A percentile compares a stretch with the other conserved stretches of the same genome.
Conservation (phyloP, 768 basidiomycete genomes). For the Pholiota conissans region DNA sequence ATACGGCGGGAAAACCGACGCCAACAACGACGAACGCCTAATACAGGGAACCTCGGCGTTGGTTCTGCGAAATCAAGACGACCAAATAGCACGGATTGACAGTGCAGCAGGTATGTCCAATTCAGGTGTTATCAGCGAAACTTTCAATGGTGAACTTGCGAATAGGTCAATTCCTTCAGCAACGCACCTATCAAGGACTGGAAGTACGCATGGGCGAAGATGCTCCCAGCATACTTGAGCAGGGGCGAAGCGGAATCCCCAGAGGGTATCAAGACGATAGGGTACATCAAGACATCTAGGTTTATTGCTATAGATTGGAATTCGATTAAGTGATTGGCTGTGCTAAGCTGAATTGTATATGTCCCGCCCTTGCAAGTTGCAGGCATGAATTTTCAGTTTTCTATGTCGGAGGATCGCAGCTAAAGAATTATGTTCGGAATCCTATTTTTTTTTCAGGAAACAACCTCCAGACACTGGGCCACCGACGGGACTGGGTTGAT, state of each 20-base stretch:
- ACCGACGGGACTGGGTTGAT: too few species aligned
- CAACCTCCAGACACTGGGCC: too few species aligned
- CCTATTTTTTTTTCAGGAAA: too few species aligned
- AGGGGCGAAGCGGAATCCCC: constrained; percentile 89
- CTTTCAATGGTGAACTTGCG: too few species aligned
- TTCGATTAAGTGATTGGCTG: too few species aligned
- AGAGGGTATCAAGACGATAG: constrained; percentile 75
- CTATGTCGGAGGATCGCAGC: too few species aligned
- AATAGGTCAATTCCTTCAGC: constrained; percentile 69
- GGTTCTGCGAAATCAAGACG: constrained; percentile 64
- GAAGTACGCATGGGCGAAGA: constrained; percentile 79
- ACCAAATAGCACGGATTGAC: constrained; percentile 55
- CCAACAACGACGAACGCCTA: constrained; percentile 6
- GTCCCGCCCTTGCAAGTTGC: too few species aligned
- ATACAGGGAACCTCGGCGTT: constrained; percentile 37
- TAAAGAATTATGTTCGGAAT: too few species aligned
- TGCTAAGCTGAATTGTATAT: too few species aligned
- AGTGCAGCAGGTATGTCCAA: constrained; percentile 67
- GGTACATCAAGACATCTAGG: constrained; percentile 11
- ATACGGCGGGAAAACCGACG: constrained; percentile 40
- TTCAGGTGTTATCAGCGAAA: background rate
- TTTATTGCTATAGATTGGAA: background rate
- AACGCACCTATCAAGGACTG: constrained; percentile 77
- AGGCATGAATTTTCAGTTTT: too few species aligned
- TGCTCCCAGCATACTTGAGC: constrained; percentile 77